A percentile compares a stretch with the other conserved stretches of the same genome.
phyloP scores from a whole-genome alignment of 352 stramenopile genomes.

The Globisporangium alternatum region DNA sequence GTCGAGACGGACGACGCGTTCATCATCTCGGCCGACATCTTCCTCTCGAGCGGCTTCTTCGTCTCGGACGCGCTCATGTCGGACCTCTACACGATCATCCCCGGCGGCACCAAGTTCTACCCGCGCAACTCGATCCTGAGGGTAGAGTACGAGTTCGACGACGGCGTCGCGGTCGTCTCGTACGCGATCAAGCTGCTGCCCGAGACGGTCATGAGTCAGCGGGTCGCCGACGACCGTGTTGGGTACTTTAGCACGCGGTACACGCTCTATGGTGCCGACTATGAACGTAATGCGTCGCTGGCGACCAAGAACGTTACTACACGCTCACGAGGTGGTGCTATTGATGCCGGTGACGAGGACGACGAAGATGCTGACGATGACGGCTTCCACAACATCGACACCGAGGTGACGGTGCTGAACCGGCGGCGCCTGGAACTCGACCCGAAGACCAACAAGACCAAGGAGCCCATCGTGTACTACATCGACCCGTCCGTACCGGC shows the following conservation, averaged over 20 bases:
- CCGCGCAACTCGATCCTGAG: slow-evolving; percentile 68
- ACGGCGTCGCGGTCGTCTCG: slow-evolving; percentile 49
- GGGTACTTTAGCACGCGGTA: slow-evolving; percentile 78
- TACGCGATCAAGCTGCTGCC: slow-evolving; percentile 77
- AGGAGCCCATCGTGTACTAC: slow-evolving; percentile 69
- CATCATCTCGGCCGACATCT: slow-evolving; percentile 46
- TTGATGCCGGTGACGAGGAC: not conserved
- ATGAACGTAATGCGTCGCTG: slow-evolving; percentile 18
- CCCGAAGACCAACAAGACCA: slow-evolving; percentile 28
- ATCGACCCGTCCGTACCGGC: slow-evolving; percentile 80
- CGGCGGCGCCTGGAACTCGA: slow-evolving; percentile 58
- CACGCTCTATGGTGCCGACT: slow-evolving; percentile 46
- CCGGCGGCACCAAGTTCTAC: slow-evolving; percentile 34
- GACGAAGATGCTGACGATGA: slow-evolving; percentile 21
- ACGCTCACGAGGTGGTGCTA: not conserved
- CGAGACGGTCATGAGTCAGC: slow-evolving; percentile 45
- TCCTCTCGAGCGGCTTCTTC: slow-evolving; percentile 76
- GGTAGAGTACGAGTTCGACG: slow-evolving; percentile 71
- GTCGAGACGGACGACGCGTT: slow-evolving; percentile 55
- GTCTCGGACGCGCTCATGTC: slow-evolving; percentile 47
- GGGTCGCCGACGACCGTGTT: slow-evolving; percentile 71
- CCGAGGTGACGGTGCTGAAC: slow-evolving; percentile 66
- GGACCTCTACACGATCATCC: slow-evolving; percentile 31
- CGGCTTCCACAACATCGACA: slow-evolving; percentile 50
- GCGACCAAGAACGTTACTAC: not conserved